A percentile compares a stretch with the other conserved stretches of the same genome.
Evolutionary conservation across 768 basidiomycete species (phyloP).

Genomic region (Lentinula lateritia): DNA sequence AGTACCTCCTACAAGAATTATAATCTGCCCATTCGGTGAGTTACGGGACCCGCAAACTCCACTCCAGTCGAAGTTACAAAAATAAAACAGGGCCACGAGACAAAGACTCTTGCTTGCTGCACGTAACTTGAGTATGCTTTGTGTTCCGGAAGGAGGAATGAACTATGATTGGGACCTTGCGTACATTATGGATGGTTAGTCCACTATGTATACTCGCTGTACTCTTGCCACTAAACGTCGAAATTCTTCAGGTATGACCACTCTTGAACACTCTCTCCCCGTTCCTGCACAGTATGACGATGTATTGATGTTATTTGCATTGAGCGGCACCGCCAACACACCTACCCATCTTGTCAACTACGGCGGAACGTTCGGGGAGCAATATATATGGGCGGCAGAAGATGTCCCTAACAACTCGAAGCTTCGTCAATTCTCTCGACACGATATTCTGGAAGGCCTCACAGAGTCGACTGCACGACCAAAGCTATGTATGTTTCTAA

Average conservation of each 20-base stretch:
- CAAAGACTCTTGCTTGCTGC: conserved; percentile 62
- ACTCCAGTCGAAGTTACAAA: neutral
- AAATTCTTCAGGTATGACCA: conserved; percentile 57
- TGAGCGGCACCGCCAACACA: conserved; percentile 67
- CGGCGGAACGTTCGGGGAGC: conserved; percentile 66
- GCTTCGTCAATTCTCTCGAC: conserved; percentile 56
- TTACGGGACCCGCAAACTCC: neutral
- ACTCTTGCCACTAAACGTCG: neutral
- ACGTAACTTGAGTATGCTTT: conserved; percentile 59
- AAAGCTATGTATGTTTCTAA: conserved; percentile 13
- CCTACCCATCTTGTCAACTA: conserved; percentile 78
- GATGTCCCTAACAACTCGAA: conserved; percentile 67
- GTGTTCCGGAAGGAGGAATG: conserved; percentile 77
- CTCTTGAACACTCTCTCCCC: conserved; percentile 67
- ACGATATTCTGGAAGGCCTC: conserved; percentile 56
- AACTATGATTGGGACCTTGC: conserved; percentile 76
- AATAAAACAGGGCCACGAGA: conserved; percentile 48
- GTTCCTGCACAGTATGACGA: conserved; percentile 64
- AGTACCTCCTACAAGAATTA: conserved; percentile 79
- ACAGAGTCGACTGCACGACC: conserved; percentile 61
- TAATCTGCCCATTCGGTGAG: conserved; percentile 59
- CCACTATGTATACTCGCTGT: neutral
- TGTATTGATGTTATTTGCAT: conserved; percentile 52
- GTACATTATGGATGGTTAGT: conserved; percentile 68
- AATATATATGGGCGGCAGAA: conserved; percentile 59